These are phyloP conservation scores for Malbranchea zuffiana DNA, from an alignment of 2,329 filamentous ascomycete genomes.

Conservation along the genomic window DNA sequence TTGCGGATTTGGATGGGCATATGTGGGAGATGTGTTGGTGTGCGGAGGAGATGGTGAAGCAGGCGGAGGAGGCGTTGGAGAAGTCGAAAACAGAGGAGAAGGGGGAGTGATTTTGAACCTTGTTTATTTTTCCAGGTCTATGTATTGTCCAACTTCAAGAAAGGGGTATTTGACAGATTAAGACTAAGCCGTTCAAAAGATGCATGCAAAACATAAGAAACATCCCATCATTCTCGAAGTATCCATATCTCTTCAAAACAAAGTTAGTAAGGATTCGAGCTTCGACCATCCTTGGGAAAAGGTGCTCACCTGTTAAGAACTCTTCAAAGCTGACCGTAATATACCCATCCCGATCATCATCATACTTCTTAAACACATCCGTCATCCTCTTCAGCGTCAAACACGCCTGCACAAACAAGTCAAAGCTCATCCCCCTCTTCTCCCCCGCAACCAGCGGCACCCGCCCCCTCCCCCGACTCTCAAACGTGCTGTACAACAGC, in stretches of 20 bases:
- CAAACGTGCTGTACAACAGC: constrained; percentile 78
- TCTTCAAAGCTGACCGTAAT: constrained; percentile 75
- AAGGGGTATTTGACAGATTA: neutral
- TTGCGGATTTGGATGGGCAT: constrained; percentile 9
- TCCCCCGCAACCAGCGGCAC: constrained; percentile 30
- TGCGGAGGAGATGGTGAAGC: constrained; percentile 2
- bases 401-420: constrained; percentile 94
- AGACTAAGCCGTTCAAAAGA: neutral
- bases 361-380: constrained; percentile 97
- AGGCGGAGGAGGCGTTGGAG: constrained; percentile 1
- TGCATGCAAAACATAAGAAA: neutral
- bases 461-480: constrained; percentile 43
- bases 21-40: constrained; percentile 5
- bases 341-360: constrained; percentile 91
- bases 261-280: neutral
- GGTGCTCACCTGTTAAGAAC: constrained; percentile 52
- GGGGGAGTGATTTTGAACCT: neutral
- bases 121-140: neutral
- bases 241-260: constrained; percentile 8
- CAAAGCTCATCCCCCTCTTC: constrained; percentile 69
- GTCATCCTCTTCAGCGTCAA: constrained; percentile 98
- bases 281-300: neutral
- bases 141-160: neutral
- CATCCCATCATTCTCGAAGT: constrained; percentile 11
- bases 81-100: constrained; percentile 1